phyloP scores from a whole-genome alignment of 805 yeast species.

The Kodamaea sagamina region DNA sequence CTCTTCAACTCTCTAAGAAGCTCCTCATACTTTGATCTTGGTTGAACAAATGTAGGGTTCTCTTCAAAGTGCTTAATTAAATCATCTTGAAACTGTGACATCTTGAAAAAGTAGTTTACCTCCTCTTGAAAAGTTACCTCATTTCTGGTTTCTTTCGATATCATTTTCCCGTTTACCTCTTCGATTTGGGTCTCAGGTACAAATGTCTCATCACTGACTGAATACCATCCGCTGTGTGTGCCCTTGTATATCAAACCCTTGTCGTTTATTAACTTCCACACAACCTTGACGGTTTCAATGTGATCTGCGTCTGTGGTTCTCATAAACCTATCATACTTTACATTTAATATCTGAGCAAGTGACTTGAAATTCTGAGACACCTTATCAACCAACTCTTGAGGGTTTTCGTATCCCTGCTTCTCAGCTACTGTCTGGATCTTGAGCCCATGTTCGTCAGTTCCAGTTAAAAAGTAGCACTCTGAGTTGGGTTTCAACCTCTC shows the following conservation, averaged over 20 bases:
- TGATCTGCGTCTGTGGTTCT: slow-evolving; percentile 91
- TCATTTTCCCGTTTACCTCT: slow-evolving; percentile 33
- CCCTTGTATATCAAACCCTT: slow-evolving; percentile 79
- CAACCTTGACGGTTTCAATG: slow-evolving; percentile 54
- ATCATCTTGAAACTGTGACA: slow-evolving; percentile 58
- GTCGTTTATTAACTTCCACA: slow-evolving; percentile 66
- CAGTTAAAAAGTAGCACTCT: slow-evolving; percentile 67
- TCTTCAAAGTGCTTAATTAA: slow-evolving; percentile 51
- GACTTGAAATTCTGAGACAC: slow-evolving; percentile 63
- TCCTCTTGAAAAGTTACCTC: slow-evolving; percentile 78
- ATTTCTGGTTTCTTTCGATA: slow-evolving; percentile 69
- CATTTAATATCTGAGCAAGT: slow-evolving; percentile 59
- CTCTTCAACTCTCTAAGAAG: slow-evolving; percentile 59
- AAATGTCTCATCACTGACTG: slow-evolving; percentile 91
- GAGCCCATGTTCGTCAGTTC: slow-evolving; percentile 96
- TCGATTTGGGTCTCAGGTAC: slow-evolving; percentile 80
- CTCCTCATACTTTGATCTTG: slow-evolving; percentile 54
- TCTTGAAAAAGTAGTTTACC: slow-evolving; percentile 80
- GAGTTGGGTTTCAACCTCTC: slow-evolving; percentile 39
- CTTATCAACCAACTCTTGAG: slow-evolving; percentile 72
- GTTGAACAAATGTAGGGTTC: slow-evolving; percentile 65
- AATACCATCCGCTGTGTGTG: slow-evolving; percentile 90
- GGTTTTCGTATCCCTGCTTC: slow-evolving; percentile 38
- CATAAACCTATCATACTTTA: slow-evolving; percentile 74
- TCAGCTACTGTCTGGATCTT: slow-evolving; percentile 89